These are phyloP conservation scores for Rhypophila decipiens DNA, from an alignment of 495 filamentous ascomycete genomes.

Conservation along the genomic window DNA sequence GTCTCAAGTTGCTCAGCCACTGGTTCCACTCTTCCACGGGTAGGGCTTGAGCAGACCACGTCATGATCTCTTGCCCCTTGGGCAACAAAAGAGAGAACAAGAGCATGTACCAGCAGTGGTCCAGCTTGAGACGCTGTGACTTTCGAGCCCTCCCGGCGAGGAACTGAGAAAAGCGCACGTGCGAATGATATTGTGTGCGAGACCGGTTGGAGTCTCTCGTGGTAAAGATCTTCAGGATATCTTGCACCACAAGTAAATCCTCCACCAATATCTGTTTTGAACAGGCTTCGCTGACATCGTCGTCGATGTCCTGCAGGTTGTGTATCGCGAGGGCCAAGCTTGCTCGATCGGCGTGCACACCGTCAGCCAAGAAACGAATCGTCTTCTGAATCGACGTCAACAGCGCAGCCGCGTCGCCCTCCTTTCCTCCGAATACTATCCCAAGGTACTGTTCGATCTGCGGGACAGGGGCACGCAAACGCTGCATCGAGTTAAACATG, in stretches of 20 bases:
- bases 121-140: conserved; percentile 1
- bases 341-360: conserved; percentile 5
- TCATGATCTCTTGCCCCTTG: conserved; percentile 1
- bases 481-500: conserved; percentile 9
- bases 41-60: conserved; percentile 9
- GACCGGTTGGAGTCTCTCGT: conserved; percentile 1
- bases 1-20: conserved; percentile 8
- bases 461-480: background rate
- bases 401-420: conserved; percentile 5
- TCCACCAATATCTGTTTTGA: conserved; percentile 7
- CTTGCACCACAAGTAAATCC: conserved; percentile 6
- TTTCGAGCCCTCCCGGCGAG: conserved; percentile 3
- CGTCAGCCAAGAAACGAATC: conserved; percentile 5
- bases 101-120: conserved; percentile 11
- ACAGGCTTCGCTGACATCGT: conserved; percentile 3
- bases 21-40: conserved; percentile 6
- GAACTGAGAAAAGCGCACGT: conserved; percentile 8
- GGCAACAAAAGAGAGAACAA: conserved; percentile 6
- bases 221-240: conserved; percentile 4
- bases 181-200: no score
- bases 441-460: conserved; percentile 7
- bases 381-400: conserved; percentile 3
- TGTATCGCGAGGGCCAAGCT: conserved; percentile 6
- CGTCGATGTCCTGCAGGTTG: conserved; percentile 2
- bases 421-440: conserved; percentile 5